Conservation (phyloP, 495 filamentous ascomycete genomes). For the Aspergillus ostianus region DNA sequence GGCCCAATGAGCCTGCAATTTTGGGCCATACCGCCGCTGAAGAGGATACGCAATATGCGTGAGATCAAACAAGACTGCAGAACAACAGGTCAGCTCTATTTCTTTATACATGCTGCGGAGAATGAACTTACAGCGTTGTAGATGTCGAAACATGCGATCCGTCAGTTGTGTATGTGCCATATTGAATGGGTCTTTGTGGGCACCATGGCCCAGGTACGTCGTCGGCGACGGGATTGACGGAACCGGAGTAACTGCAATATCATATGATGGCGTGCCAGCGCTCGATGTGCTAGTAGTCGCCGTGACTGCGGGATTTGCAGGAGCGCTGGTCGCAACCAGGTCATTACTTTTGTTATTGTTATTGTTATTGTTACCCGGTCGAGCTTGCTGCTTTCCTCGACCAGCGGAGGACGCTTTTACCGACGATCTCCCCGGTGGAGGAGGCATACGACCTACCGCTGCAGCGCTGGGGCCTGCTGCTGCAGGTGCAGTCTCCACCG, state of each 20-base stretch:
- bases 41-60: slow-evolving; percentile 43
- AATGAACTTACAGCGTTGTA: slow-evolving; percentile 39
- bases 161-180: slow-evolving; percentile 41
- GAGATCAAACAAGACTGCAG: slow-evolving; percentile 41
- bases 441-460: slow-evolving; percentile 15
- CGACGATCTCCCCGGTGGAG: slow-evolving; percentile 7
- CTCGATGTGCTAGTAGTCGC: slow-evolving; percentile 15
- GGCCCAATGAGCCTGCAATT: slow-evolving; percentile 42
- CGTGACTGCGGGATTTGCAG: slow-evolving; percentile 15
- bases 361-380: background rate
- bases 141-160: slow-evolving; percentile 43
- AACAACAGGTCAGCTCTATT: slow-evolving; percentile 6
- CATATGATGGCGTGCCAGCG: slow-evolving; percentile 5
- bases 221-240: slow-evolving; percentile 21
- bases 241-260: slow-evolving; percentile 13
- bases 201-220: slow-evolving; percentile 33
- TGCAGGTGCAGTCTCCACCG: slow-evolving; percentile 27
- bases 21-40: slow-evolving; percentile 37
- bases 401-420: slow-evolving; percentile 14
- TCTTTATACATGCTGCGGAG: background rate
- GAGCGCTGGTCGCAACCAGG: slow-evolving; percentile 1
- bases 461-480: slow-evolving; percentile 19
- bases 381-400: background rate
- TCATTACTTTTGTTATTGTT: background rate
- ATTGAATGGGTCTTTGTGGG: slow-evolving; percentile 39